Evolutionary conservation across 148 eudicot species (phyloP).

Genomic region (Rhododendron ovatum): DNA sequence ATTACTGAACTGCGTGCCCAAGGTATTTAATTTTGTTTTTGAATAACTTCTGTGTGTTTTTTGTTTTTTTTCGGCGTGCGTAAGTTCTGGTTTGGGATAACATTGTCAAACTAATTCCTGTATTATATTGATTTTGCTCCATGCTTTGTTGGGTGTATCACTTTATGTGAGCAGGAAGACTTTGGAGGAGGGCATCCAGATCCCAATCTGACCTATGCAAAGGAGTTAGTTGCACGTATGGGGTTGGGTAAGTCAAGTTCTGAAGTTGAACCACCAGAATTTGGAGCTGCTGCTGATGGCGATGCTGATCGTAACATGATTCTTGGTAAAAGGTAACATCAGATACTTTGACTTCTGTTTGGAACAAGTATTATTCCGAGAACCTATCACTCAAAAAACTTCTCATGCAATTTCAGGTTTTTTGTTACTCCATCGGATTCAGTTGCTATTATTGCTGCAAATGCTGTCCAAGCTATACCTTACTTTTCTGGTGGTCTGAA

Average conservation of each 20-base stretch:
- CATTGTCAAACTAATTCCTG: neutral
- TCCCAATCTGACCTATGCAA: conserved; percentile 97
- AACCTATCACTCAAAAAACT: conserved; percentile 8
- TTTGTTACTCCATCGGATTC: conserved; percentile 98
- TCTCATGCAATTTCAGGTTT: conserved; percentile 51
- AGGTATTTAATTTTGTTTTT: conserved; percentile 36
- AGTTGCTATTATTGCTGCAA: conserved; percentile 97
- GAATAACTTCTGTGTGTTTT: neutral
- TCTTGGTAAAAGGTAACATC: conserved; percentile 80
- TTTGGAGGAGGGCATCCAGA: conserved; percentile 99
- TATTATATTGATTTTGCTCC: neutral
- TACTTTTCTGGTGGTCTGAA: conserved; percentile 91
- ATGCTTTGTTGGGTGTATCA: neutral
- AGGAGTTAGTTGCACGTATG: conserved; percentile 89
- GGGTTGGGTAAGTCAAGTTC: conserved; percentile 72
- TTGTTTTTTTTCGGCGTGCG: neutral
- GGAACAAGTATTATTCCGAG: neutral
- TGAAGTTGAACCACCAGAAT: conserved; percentile 76
- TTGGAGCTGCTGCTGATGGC: conserved; percentile 99
- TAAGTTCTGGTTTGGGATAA: neutral
- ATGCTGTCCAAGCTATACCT: conserved; percentile 86
- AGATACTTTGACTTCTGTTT: neutral
- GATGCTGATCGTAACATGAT: conserved; percentile 98
- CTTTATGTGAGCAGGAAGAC: conserved; percentile 56
- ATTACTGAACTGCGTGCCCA: conserved; percentile 78